phyloP scores from a whole-genome alignment of 768 basidiomycete genomes.

The Tricholoma furcatifolium region DNA sequence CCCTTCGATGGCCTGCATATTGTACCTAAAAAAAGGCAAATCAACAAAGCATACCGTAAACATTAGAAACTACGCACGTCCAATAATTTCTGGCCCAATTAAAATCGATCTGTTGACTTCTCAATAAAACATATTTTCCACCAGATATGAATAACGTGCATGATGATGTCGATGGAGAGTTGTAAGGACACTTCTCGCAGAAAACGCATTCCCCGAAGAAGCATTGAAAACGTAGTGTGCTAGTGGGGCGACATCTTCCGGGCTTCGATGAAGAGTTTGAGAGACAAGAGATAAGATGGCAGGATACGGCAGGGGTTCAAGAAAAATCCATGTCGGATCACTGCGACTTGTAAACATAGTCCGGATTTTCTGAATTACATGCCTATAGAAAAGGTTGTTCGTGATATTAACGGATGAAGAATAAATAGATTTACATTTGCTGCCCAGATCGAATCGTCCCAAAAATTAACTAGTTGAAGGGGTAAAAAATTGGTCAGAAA shows the following conservation, averaged over 20 bases:
- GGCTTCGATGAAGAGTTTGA: slow-evolving; percentile 57
- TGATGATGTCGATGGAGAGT: slow-evolving; percentile 63
- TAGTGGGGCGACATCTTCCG: slow-evolving; percentile 53
- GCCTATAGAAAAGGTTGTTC: slow-evolving; percentile 22
- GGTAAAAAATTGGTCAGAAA: not conserved
- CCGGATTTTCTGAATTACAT: slow-evolving; percentile 49
- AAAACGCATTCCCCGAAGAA: slow-evolving; percentile 71
- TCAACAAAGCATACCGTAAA: not conserved
- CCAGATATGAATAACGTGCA: slow-evolving; percentile 34
- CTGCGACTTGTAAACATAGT: slow-evolving; percentile 58
- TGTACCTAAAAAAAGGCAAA: slow-evolving; percentile 36
- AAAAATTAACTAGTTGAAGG: slow-evolving; percentile 53
- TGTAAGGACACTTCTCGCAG: slow-evolving; percentile 60
- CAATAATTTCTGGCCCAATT: slow-evolving; percentile 65
- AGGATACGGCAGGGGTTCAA: slow-evolving; percentile 57
- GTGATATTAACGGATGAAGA: not conserved
- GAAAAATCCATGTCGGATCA: slow-evolving; percentile 62
- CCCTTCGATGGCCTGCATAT: slow-evolving; percentile 55
- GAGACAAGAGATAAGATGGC: slow-evolving; percentile 62
- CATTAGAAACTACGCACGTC: slow-evolving; percentile 46
- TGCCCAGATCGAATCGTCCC: slow-evolving; percentile 58
- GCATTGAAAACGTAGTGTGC: slow-evolving; percentile 54
- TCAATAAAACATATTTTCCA: not conserved
- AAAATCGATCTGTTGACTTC: slow-evolving; percentile 51
- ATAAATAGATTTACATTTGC: slow-evolving; percentile 38